phyloP scores from a whole-genome alignment of 2,329 filamentous ascomycete genomes.

The Capronia americana region DNA sequence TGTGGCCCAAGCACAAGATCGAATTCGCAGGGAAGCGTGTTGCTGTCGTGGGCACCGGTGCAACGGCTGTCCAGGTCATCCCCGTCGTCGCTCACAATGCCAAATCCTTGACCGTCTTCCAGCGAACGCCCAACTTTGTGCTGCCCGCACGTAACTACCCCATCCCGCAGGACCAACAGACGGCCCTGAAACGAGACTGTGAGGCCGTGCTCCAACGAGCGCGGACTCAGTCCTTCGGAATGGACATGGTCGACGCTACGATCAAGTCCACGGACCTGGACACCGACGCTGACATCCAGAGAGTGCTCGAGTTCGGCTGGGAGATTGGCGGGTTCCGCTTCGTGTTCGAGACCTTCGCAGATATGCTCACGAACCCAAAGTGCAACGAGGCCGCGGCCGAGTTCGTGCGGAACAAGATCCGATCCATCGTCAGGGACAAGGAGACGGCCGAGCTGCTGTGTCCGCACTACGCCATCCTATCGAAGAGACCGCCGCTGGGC shows the following conservation, averaged over 20 bases:
- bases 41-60: conserved; percentile 69
- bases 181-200: conserved; percentile 34
- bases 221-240: conserved; percentile 42
- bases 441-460: conserved; percentile 60
- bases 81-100: conserved; percentile 35
- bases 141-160: conserved; percentile 28
- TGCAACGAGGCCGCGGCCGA: conserved; percentile 61
- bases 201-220: conserved; percentile 42
- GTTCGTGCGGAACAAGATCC: conserved; percentile 62
- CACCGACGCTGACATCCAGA: conserved; percentile 36
- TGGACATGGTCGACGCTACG: conserved; percentile 29
- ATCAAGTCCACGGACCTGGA: conserved; percentile 21
- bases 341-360: conserved; percentile 62
- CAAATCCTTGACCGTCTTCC: conserved; percentile 52
- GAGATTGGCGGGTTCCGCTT: conserved; percentile 60
- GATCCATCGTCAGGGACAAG: conserved; percentile 58
- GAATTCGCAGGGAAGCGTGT: conserved; percentile 58
- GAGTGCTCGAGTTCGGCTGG: conserved; percentile 44
- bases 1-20: conserved; percentile 62
- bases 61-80: conserved; percentile 52
- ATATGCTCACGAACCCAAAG: conserved; percentile 55
- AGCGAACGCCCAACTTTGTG: conserved; percentile 67
- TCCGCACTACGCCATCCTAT: conserved; percentile 46
- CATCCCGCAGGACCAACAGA: conserved; percentile 41
- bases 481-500: conserved; percentile 38